These are phyloP conservation scores for Claviceps lovelessii DNA, from an alignment of 2,329 filamentous ascomycete genomes.

Conservation along the genomic window DNA sequence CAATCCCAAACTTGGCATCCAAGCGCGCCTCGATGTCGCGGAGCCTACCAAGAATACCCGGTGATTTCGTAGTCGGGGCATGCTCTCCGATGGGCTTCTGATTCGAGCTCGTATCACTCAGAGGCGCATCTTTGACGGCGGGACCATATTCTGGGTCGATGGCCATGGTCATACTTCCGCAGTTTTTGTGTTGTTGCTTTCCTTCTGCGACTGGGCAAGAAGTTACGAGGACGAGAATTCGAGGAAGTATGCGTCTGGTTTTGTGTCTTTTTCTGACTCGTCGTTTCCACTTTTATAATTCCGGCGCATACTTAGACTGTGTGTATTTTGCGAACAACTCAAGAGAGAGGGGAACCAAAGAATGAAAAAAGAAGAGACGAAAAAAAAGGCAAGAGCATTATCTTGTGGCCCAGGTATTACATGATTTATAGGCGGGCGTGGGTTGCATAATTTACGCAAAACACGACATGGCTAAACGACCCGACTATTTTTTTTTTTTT, in stretches of 20 bases:
- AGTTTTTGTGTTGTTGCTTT: neutral
- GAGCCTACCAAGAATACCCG: conserved; percentile 21
- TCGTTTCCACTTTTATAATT: neutral
- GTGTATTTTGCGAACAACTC: neutral
- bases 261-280: neutral
- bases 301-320: neutral
- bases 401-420: neutral
- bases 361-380: too few relatives aligned
- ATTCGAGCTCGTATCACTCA: neutral
- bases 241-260: neutral
- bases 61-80: neutral
- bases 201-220: neutral
- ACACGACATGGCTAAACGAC: neutral
- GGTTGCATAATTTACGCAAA: neutral
- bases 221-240: neutral
- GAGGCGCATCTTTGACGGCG: neutral
- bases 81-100: neutral
- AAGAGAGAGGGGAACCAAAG: neutral
- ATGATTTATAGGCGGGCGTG: neutral
- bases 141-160: conserved; percentile 1
- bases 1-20: conserved; percentile 33
- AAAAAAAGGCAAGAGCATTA: too few relatives aligned
- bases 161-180: neutral
- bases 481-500: too few relatives aligned
- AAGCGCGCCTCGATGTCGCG: conserved; percentile 27